These are phyloP conservation scores for Aaosphaeria arxii DNA, from an alignment of 2,329 filamentous ascomycete species.

Conservation along the genomic window DNA sequence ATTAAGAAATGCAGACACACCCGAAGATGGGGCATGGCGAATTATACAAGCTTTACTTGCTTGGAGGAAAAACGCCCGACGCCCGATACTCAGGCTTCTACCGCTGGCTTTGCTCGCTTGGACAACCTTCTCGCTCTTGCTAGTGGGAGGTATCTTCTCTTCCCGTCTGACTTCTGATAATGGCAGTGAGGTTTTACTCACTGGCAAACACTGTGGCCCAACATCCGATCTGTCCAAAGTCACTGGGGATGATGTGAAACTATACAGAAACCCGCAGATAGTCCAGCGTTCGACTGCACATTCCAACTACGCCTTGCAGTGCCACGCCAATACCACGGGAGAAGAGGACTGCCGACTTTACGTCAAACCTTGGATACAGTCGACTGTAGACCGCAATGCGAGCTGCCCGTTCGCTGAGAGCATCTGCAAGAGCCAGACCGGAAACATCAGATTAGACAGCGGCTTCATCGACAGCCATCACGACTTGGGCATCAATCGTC, in stretches of 20 bases:
- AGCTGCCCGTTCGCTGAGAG: constrained; percentile 8
- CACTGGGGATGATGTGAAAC: not conserved
- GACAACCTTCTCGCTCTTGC: constrained; percentile 15
- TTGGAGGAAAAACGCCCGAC: constrained; percentile 6
- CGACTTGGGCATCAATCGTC: constrained; percentile 10
- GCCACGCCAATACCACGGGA: not conserved
- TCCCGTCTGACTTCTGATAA: constrained; percentile 23
- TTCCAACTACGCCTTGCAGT: constrained; percentile 2
- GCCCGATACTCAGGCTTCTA: constrained; percentile 6
- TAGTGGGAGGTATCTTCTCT: constrained; percentile 23
- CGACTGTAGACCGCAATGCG: constrained; percentile 3
- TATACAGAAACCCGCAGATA: not conserved
- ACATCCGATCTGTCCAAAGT: not conserved
- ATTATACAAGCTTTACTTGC: constrained; percentile 1
- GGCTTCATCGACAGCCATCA: constrained; percentile 9
- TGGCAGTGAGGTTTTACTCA: constrained; percentile 24
- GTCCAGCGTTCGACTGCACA: constrained; percentile 1
- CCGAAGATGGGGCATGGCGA: not conserved
- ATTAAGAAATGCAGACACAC: constrained; percentile 17
- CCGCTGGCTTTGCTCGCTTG: constrained; percentile 18
- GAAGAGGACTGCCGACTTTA: not conserved
- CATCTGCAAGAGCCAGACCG: constrained; percentile 3
- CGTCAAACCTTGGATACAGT: constrained; percentile 1
- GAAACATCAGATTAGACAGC: constrained; percentile 7
- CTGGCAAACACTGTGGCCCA: constrained; percentile 19